Conservation (phyloP, 768 basidiomycete species). For the Paxillus involutus region DNA sequence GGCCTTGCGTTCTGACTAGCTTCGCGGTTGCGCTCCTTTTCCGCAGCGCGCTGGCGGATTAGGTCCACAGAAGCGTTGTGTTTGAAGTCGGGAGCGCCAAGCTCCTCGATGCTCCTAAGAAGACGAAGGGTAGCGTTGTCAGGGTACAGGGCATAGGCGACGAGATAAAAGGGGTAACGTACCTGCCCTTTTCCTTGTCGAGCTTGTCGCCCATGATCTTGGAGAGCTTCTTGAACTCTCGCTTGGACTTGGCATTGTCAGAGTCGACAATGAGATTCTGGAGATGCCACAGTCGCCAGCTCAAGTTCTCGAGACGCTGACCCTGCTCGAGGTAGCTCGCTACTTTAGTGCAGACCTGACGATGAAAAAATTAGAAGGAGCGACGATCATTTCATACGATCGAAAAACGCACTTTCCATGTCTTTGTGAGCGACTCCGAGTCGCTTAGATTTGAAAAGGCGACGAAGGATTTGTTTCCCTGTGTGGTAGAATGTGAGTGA, state of each 20-base stretch:
- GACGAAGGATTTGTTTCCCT: slow-evolving; percentile 95
- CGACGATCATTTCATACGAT: slow-evolving; percentile 6
- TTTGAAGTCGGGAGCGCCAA: slow-evolving; percentile 80
- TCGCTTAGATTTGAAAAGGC: slow-evolving; percentile 89
- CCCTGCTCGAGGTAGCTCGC: slow-evolving; percentile 90
- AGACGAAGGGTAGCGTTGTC: not conserved
- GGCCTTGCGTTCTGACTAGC: slow-evolving; percentile 60
- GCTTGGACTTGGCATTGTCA: slow-evolving; percentile 84
- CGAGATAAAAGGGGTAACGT: slow-evolving; percentile 29
- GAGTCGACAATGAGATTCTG: slow-evolving; percentile 90
- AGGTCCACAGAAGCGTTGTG: slow-evolving; percentile 79
- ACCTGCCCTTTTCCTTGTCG: slow-evolving; percentile 92
- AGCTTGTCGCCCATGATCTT: slow-evolving; percentile 89
- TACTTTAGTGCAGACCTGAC: slow-evolving; percentile 85
- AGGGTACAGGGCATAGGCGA: slow-evolving; percentile 14
- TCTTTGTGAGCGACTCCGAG: slow-evolving; percentile 81
- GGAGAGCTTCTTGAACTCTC: slow-evolving; percentile 87
- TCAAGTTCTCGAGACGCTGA: slow-evolving; percentile 87
- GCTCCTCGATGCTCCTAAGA: slow-evolving; percentile 76
- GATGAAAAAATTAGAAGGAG: slow-evolving; percentile 4
- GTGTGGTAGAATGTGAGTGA: slow-evolving; percentile 16
- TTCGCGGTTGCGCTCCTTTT: slow-evolving; percentile 80
- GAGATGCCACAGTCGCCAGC: slow-evolving; percentile 91
- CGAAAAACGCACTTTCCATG: slow-evolving; percentile 71
- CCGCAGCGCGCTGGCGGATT: slow-evolving; percentile 75